Base-by-base conservation (phyloP, 2,329 filamentous ascomycete species). In the Cercospora sesami region DNA sequence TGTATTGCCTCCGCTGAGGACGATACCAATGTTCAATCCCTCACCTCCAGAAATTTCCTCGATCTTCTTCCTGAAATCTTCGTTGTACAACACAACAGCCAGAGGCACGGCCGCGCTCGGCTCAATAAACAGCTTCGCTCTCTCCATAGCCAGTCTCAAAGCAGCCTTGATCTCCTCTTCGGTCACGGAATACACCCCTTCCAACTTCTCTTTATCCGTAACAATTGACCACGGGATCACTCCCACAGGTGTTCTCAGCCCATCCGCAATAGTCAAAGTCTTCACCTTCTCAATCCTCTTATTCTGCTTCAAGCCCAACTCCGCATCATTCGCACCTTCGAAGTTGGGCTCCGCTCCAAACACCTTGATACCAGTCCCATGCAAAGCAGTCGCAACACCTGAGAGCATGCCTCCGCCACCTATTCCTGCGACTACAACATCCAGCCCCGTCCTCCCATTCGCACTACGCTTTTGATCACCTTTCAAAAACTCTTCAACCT, bases 71-170 rank as follows among this genome's bases (percentile, higher is more conserved):
- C 92, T 83, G 70, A 97, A 97, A 4, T 93, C 92, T 80, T 96
- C 92, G 78, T 97, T 91, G 72, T 88, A 97, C 72, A 98, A 81
- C 63, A 89, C 90, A 7, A 92, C 91, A 0, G 94, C 95, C 68
- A 98, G 79, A 1, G 89, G 87, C n/a, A 97, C 94, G 2, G 90
- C 93, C 0, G 91, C 88, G 79, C 90, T 94, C 23, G 94, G 94
- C 84, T 98, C 94, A 12, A 97, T 89, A 23, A 97, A 88, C 58
- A 96, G 82, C 86, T 98, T 97, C 85, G 95, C 88, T 67, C 94
- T 83, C 86, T 98, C 94, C 70, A 94, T 82, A 36, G 96, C 90
- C 69, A 98, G 80, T 69, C 86, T 82, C 86, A 97, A 86, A 12
- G 94, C 91, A 23, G 83, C 85, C 75, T 86, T 85, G 78, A 98